Evolutionary conservation across 768 basidiomycete genomes (phyloP), one percentile per base, ranked within the genome.

Genomic region (Lactarius indigo): DNA sequence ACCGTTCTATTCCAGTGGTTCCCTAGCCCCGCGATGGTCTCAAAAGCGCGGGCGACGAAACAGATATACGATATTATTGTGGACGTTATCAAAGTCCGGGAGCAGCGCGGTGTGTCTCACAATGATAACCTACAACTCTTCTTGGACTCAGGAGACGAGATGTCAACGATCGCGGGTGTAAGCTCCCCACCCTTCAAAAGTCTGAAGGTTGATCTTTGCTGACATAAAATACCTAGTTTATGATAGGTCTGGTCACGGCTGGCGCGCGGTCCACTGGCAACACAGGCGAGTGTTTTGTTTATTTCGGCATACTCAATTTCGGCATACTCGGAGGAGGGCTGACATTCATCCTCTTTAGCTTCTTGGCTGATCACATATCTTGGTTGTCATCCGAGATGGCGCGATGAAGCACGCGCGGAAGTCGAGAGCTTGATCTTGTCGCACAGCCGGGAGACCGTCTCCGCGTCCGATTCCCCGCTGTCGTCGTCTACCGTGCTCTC

Each of bases 231-330:
- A 61, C 69, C 66, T 73, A 91, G 89, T 91, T 92, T 75, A 88
- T 90, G 66, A 91, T 91, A 87, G 90, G 91, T 37, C 78, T 92
- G 18, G 79, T 92, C 64, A 87, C 90, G 64, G 90, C 90, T 37
- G 90, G 90, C n/a, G 87, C 90, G 50, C 83, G 90, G 73, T 88
- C 90, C 15, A 92, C 89, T 55, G 90, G 90, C 13, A 88, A 88
- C 12, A 88, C 89, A 71, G 85, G 86, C 84, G 65, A 71, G 76
- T 66, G 50, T 42, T 26, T 8, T 13, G 60, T 63, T 61, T 10
- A 41, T 5, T 41, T 61, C 6, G 54, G 39, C 58, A n/a, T n/a
- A n/a, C n/a, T n/a, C n/a, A n/a, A n/a, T n/a, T n/a, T n/a, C n/a
- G n/a, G n/a, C n/a, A n/a, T n/a, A n/a, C 64, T 66, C 57, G 70